A percentile compares a stretch with the other conserved stretches of the same genome.
These are phyloP conservation scores for Pisolithus thermaeus DNA, from an alignment of 1,284 basidiomycete genomes.

Conservation along the genomic window DNA sequence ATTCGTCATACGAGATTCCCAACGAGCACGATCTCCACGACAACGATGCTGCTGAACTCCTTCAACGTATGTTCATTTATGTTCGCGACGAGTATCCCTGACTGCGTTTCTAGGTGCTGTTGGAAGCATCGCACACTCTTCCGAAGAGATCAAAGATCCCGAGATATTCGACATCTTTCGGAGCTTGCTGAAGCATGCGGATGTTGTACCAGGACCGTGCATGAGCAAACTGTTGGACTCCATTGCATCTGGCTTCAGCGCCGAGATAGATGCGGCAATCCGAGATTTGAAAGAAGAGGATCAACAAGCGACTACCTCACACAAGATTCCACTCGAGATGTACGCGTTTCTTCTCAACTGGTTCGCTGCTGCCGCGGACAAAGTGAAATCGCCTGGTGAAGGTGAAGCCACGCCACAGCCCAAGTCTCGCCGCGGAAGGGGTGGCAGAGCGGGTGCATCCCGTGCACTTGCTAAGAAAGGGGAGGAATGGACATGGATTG, in stretches of 20 bases:
- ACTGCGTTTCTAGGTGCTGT: constrained; percentile 54
- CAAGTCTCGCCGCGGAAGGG: constrained; percentile 51
- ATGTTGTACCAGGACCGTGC: constrained; percentile 48
- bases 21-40: constrained; percentile 43
- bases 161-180: constrained; percentile 76
- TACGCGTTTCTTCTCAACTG: constrained; percentile 85
- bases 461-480: constrained; percentile 38
- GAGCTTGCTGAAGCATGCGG: constrained; percentile 68
- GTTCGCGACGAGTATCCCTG: background rate
- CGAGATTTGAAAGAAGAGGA: constrained; percentile 67
- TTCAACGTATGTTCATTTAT: constrained; percentile 23
- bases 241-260: constrained; percentile 62
- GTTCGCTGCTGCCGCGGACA: constrained; percentile 78
- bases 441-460: constrained; percentile 47
- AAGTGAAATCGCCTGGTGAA: constrained; percentile 53
- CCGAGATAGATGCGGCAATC: constrained; percentile 63
- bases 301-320: constrained; percentile 60
- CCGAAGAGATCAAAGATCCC: constrained; percentile 60
- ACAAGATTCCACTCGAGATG: constrained; percentile 76
- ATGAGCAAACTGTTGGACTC: constrained; percentile 80
- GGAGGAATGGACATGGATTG: constrained; percentile 71
- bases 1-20: constrained; percentile 39
- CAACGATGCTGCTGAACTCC: constrained; percentile 33
- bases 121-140: constrained; percentile 65
- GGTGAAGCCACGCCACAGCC: constrained; percentile 46